These are phyloP conservation scores for Leavenworthia alabamica DNA, from an alignment of 345 rosid species.

Conservation along the genomic window DNA sequence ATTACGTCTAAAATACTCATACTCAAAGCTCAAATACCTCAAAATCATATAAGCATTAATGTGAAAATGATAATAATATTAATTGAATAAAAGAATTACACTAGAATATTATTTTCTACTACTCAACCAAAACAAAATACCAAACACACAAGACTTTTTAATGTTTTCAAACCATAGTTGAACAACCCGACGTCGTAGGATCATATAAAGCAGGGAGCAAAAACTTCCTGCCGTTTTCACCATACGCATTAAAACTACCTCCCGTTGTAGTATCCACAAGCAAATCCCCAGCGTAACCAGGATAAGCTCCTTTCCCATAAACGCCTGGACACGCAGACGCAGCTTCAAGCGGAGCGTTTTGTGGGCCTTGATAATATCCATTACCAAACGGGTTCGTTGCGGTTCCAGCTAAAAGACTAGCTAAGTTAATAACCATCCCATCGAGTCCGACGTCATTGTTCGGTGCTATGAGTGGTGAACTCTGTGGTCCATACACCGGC, in stretches of 20 bases:
- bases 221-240: conserved; percentile 62
- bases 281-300: conserved; percentile 67
- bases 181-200: conserved; percentile 51
- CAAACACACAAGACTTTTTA: not conserved
- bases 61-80: conserved; percentile 3
- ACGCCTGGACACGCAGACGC: conserved; percentile 79
- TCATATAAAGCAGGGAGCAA: conserved; percentile 77
- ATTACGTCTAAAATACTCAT: not conserved
- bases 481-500: conserved; percentile 79
- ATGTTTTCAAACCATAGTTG: conserved; percentile 41
- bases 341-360: conserved; percentile 75
- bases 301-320: conserved; percentile 73
- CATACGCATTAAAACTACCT: conserved; percentile 70
- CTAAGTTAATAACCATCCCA: conserved; percentile 75
- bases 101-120: conserved; percentile 19
- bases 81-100: conserved; percentile 30
- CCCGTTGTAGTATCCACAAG: conserved; percentile 55
- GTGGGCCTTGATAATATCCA: conserved; percentile 73
- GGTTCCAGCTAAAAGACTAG: conserved; percentile 72
- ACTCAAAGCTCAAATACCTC: not conserved
- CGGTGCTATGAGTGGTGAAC: conserved; percentile 61
- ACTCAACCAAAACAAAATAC: not conserved
- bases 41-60: not conserved
- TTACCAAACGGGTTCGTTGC: conserved; percentile 80
- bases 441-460: conserved; percentile 79